Percentiles rank a stretch among this genome's conserved stretches.
Evolutionary conservation across 768 basidiomycete species (phyloP).

Genomic region (Rhodotorula babjevae): DNA sequence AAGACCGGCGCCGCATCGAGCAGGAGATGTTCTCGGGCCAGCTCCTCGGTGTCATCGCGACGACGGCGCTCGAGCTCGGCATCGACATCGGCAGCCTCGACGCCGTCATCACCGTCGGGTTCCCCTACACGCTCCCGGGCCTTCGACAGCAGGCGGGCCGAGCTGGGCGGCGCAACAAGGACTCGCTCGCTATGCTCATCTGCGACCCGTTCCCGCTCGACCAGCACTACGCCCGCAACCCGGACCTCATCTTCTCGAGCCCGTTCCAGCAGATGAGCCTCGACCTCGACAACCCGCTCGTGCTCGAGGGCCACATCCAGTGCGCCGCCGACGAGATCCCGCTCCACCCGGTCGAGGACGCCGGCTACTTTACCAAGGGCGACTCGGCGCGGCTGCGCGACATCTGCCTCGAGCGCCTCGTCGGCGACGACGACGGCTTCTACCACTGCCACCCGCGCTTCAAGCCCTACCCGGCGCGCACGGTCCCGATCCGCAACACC

Average conservation of each 20-base stretch:
- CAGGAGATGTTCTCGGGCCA: constrained; percentile 77
- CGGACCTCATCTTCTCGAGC: constrained; percentile 63
- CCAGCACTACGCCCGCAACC: constrained; percentile 65
- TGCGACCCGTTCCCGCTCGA: constrained; percentile 64
- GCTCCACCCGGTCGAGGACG: constrained; percentile 58
- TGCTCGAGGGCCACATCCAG: constrained; percentile 79
- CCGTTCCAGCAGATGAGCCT: constrained; percentile 61
- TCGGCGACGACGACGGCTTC: constrained; percentile 76
- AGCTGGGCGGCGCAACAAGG: constrained; percentile 73
- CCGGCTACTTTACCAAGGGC: constrained; percentile 57
- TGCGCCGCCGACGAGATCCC: constrained; percentile 87
- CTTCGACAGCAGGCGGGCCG: constrained; percentile 84
- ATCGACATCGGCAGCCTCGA: constrained; percentile 50
- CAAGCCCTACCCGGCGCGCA: constrained; percentile 67
- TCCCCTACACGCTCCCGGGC: constrained; percentile 72
- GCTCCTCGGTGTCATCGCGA: constrained; percentile 79
- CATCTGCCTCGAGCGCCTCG: constrained; percentile 61
- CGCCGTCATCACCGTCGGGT: constrained; percentile 82
- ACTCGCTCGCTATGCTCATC: constrained; percentile 70
- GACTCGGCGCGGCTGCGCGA: constrained; percentile 56
- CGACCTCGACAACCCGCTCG: constrained; percentile 66
- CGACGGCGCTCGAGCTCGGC: constrained; percentile 86
- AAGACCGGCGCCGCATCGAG: constrained; percentile 80
- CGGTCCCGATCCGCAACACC: constrained; percentile 68
- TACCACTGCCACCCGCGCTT: constrained; percentile 76